Conservation (phyloP, 306 rosid genomes). For the Datisca glomerata region DNA sequence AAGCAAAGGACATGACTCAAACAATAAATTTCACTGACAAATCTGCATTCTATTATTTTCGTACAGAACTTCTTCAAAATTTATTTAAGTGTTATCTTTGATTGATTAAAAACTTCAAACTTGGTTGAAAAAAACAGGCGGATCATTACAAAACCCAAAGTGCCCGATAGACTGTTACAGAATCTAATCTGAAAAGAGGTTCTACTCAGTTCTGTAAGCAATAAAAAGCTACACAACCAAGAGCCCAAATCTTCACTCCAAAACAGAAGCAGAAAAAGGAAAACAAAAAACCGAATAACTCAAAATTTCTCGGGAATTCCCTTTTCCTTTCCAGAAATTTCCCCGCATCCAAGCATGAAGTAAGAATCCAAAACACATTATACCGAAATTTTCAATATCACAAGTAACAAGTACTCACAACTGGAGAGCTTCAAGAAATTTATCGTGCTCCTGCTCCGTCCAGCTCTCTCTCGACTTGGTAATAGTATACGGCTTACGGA, state of each 20-base stretch:
- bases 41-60: too few species aligned
- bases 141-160: too few species aligned
- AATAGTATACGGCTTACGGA: conserved; percentile 82
- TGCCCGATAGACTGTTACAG: too few species aligned
- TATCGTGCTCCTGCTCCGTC: conserved; percentile 95
- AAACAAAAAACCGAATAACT: neutral
- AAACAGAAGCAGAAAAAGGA: neutral
- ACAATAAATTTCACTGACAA: too few species aligned
- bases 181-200: too few species aligned
- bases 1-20: too few species aligned
- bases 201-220: neutral
- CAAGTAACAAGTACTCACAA: conserved; percentile 33
- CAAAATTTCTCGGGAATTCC: neutral
- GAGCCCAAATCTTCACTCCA: neutral
- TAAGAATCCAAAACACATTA: neutral
- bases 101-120: too few species aligned
- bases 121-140: too few species aligned
- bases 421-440: conserved; percentile 97
- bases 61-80: too few species aligned
- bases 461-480: conserved; percentile 94
- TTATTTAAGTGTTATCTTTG: too few species aligned
- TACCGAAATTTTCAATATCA: neutral
- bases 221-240: neutral
- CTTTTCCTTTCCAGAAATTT: neutral
- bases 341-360: neutral